A percentile compares a stretch with the other conserved stretches of the same genome.
Evolutionary conservation across 1,284 basidiomycete genomes (phyloP).

Genomic region (Flammula alnicola): DNA sequence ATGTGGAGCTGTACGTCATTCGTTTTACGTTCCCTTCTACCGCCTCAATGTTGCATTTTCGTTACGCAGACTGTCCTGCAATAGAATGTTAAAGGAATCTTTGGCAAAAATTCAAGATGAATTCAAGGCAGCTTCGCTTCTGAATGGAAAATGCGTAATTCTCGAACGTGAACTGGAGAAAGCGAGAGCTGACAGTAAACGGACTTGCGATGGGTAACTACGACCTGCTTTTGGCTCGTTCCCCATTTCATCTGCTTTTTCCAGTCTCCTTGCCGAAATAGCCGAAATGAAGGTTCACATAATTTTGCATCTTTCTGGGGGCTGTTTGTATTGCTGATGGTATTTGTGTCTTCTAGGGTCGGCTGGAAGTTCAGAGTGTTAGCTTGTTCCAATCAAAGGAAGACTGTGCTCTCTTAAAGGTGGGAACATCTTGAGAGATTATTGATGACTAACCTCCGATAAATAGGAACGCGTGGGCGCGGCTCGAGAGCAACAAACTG

Average conservation of each 20-base stretch:
- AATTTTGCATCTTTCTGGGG: not conserved
- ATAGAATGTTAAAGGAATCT: not conserved
- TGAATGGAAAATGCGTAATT: not conserved
- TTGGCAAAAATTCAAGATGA: constrained; percentile 3
- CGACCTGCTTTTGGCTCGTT: not conserved
- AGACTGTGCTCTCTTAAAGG: constrained; percentile 15
- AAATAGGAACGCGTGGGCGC: constrained; percentile 16
- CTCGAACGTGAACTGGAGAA: not conserved
- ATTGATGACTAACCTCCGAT: not conserved
- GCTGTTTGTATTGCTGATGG: not conserved
- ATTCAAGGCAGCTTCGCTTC: not conserved
- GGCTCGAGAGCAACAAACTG: not conserved
- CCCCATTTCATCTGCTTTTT: not conserved
- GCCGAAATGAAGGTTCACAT: constrained; percentile 14
- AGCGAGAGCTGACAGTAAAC: constrained; percentile 8
- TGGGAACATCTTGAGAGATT: not conserved
- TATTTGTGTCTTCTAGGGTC: constrained; percentile 11
- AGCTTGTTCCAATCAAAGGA: constrained; percentile 25
- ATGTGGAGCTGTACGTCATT: constrained; percentile 7
- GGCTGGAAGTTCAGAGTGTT: constrained; percentile 23
- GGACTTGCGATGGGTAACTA: not conserved
- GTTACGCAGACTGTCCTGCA: constrained; percentile 4
- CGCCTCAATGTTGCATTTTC: not conserved
- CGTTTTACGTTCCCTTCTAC: not conserved
- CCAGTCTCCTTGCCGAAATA: constrained; percentile 11